Conservation (phyloP, 1,284 basidiomycete species). For the Boletus mariae region DNA sequence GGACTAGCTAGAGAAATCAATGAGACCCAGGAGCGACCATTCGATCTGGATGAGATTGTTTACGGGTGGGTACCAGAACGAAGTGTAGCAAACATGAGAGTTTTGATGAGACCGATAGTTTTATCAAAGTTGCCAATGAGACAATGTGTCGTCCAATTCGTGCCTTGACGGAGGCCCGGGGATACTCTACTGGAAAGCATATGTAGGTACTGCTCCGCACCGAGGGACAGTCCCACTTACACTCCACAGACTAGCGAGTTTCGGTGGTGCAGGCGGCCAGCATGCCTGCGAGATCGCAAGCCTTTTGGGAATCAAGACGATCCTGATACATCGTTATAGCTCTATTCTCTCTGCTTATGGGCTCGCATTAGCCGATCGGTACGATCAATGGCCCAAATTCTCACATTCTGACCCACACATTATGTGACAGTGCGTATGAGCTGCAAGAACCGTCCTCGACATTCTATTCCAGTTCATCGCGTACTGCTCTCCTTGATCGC, state of each 20-base stretch:
- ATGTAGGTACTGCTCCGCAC: slow-evolving; percentile 38
- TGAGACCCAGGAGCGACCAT: slow-evolving; percentile 50
- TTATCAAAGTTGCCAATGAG: slow-evolving; percentile 92
- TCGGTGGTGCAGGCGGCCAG: slow-evolving; percentile 83
- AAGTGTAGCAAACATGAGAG: background rate
- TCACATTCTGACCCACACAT: slow-evolving; percentile 1
- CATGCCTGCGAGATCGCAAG: slow-evolving; percentile 75
- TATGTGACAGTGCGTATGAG: slow-evolving; percentile 65
- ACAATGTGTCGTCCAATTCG: slow-evolving; percentile 93
- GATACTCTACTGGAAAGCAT: slow-evolving; percentile 82
- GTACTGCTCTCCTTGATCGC: slow-evolving; percentile 52
- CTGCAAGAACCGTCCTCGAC: slow-evolving; percentile 84
- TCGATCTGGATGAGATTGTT: slow-evolving; percentile 82
- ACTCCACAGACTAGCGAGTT: slow-evolving; percentile 60
- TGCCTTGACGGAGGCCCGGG: slow-evolving; percentile 86
- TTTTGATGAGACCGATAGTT: slow-evolving; percentile 42
- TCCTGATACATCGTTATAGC: slow-evolving; percentile 72
- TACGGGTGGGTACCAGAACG: slow-evolving; percentile 57
- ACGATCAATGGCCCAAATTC: slow-evolving; percentile 16
- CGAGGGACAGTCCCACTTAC: background rate
- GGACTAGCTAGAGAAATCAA: slow-evolving; percentile 30
- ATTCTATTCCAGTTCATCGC: slow-evolving; percentile 60
- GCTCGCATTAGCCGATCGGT: slow-evolving; percentile 77
- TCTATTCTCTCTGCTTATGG: slow-evolving; percentile 80
- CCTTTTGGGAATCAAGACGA: slow-evolving; percentile 65